Conservation (phyloP, 2,329 filamentous ascomycete species). For the Neonectria neomacrospora region DNA sequence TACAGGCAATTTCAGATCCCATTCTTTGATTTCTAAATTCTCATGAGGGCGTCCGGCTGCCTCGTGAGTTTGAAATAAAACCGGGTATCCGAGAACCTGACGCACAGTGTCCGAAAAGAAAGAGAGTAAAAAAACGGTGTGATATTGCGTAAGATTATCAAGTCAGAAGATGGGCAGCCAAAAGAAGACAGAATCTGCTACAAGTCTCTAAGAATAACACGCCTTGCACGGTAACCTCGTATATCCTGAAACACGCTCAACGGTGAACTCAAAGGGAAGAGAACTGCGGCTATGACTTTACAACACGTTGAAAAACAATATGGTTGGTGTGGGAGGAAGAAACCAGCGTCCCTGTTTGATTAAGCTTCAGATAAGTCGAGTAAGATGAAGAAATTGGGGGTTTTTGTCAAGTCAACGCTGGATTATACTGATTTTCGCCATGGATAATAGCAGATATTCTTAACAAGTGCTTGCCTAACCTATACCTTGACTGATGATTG, state of each 20-base stretch:
- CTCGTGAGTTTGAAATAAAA: too few relatives aligned
- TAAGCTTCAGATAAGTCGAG: not conserved
- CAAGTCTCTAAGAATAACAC: not conserved
- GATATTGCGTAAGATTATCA: too few relatives aligned
- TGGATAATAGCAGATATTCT: not conserved
- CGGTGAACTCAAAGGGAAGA: not conserved
- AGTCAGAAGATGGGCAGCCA: too few relatives aligned
- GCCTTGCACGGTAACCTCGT: not conserved
- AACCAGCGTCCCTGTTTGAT: too few relatives aligned
- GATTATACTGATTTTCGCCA: not conserved
- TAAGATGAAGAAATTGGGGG: not conserved
- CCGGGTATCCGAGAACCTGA: too few relatives aligned
- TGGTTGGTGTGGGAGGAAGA: not conserved
- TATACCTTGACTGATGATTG: conserved; percentile 17
- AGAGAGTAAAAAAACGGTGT: too few relatives aligned
- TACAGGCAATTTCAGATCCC: not conserved
- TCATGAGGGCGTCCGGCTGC: not conserved
- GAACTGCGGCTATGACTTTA: not conserved
- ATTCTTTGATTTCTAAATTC: not conserved
- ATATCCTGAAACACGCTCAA: too few relatives aligned
- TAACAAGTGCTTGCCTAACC: not conserved
- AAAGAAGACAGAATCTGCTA: too few relatives aligned
- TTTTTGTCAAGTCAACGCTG: not conserved
- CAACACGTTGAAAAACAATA: not conserved
- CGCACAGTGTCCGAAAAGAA: too few relatives aligned